These are phyloP conservation scores for Fragaria nilgerrensis DNA, from an alignment of 306 rosid species.

Conservation along the genomic window DNA sequence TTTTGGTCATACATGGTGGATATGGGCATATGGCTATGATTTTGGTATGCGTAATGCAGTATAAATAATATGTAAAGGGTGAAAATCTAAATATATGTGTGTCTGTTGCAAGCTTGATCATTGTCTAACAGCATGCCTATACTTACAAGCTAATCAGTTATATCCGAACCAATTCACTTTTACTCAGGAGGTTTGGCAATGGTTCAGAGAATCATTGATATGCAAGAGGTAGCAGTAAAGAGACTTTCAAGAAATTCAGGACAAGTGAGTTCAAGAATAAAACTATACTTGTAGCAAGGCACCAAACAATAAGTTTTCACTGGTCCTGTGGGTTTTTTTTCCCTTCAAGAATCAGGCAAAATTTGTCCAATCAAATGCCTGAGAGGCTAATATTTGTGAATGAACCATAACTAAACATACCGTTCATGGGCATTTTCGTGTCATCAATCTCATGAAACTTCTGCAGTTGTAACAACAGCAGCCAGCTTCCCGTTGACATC, in stretches of 20 bases:
- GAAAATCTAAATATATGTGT: background rate
- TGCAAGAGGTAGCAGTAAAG: constrained; percentile 1
- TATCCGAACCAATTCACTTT: background rate
- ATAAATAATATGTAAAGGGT: background rate
- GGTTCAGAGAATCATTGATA: background rate
- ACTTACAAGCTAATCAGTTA: background rate
- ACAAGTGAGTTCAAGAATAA: background rate
- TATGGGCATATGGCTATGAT: background rate
- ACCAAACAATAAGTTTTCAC: background rate
- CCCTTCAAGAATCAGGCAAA: background rate
- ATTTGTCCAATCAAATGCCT: background rate
- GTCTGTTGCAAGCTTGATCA: background rate
- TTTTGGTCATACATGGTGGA: background rate
- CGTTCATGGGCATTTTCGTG: background rate
- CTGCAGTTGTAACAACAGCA: constrained; percentile 78
- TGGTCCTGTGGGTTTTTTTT: background rate
- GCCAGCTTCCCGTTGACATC: constrained; percentile 68
- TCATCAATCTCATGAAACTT: constrained; percentile 56
- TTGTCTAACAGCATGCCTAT: background rate
- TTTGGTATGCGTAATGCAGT: background rate
- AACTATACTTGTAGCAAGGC: background rate
- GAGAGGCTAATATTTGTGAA: background rate
- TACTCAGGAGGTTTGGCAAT: background rate
- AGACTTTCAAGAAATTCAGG: background rate
- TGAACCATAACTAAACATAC: background rate